A percentile compares a stretch with the other conserved stretches of the same genome.
Conservation (phyloP, 78 protist genomes). For the Speleostelium caveatum region DNA sequence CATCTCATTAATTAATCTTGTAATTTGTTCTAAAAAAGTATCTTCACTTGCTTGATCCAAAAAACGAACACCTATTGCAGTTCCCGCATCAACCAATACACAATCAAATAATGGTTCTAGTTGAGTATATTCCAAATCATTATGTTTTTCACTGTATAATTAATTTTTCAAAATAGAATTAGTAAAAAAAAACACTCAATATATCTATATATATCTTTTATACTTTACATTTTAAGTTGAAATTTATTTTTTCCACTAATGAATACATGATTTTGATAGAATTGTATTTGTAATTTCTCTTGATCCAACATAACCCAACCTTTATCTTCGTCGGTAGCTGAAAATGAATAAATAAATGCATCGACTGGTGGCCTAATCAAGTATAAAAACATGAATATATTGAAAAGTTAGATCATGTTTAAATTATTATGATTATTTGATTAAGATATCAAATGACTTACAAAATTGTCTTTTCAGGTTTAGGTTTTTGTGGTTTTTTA, state of each 20-base stretch:
- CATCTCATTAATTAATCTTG: constrained; percentile 50
- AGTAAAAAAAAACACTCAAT: background rate
- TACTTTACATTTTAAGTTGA: constrained; percentile 41
- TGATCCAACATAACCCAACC: constrained; percentile 77
- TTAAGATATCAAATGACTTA: background rate
- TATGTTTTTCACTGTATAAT: constrained; percentile 69
- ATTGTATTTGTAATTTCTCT: constrained; percentile 44
- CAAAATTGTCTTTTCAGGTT: constrained; percentile 4
- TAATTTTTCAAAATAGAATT: too few relatives aligned
- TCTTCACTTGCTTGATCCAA: constrained; percentile 40
- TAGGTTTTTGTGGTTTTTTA: constrained; percentile 1
- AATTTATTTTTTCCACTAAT: constrained; percentile 8
- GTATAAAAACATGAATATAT: background rate
- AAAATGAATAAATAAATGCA: constrained; percentile 68
- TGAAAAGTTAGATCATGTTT: background rate
- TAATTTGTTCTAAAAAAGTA: constrained; percentile 52
- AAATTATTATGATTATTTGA: background rate
- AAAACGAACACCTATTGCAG: constrained; percentile 82
- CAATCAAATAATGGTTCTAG: constrained; percentile 80
- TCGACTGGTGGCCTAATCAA: constrained; percentile 2
- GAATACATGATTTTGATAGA: constrained; percentile 26
- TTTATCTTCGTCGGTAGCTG: constrained; percentile 57
- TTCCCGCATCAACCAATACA: constrained; percentile 65
- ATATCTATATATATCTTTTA: too few relatives aligned
- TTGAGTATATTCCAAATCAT: constrained; percentile 78